Evolutionary conservation across 805 yeast genomes (phyloP), one percentile per base, ranked within the genome.

Genomic region (Kluyveromyces lactis): DNA sequence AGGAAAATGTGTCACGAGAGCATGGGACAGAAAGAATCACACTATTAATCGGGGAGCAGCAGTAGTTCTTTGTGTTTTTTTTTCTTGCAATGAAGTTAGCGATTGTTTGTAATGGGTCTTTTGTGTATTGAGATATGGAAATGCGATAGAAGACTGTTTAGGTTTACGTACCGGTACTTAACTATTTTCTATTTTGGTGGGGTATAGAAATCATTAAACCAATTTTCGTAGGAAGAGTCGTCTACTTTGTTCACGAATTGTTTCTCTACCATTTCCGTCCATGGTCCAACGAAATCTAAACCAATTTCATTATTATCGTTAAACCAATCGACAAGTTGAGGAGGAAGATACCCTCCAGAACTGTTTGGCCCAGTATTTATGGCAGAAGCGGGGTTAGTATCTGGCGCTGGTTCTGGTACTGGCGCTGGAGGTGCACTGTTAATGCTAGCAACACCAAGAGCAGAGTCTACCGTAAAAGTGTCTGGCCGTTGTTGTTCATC

Each of bases 221-320:
- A 24, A 10, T 42, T 45, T 2, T 42, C 41, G 18, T 39, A 47
- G 9, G 41, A 37, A 18, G 42, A 40, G 17, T 41, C 44, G 23
- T 52, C 50, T 33, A 52, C 58, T 33, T 60, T 62, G 35, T 56
- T 57, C 33, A 71, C 38, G 41, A 75, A 71, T 43, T 79, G 85
- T 48, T 77, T 79, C 53, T 81, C 90, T 31, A 82, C 72, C 74
- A 81, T 78, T 53, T 80, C 85, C 0, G 90, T 81, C 79, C 87
- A 82, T 2, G 86, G 86, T 28, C 79, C 89, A 21, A 80, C 81
- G 47, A 75, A 75, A 40, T 73, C 78, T 35, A 75, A 53, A 12
- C 81, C 81, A 17, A 74, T 67, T 33, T 69, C 66, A 37, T 66
- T 71, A 43, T 71, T 70, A 24, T 62, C 60, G 31, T 69, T 56